Conservation (phyloP, 2,329 filamentous ascomycete genomes). For the Neoarthrinium moseri region DNA sequence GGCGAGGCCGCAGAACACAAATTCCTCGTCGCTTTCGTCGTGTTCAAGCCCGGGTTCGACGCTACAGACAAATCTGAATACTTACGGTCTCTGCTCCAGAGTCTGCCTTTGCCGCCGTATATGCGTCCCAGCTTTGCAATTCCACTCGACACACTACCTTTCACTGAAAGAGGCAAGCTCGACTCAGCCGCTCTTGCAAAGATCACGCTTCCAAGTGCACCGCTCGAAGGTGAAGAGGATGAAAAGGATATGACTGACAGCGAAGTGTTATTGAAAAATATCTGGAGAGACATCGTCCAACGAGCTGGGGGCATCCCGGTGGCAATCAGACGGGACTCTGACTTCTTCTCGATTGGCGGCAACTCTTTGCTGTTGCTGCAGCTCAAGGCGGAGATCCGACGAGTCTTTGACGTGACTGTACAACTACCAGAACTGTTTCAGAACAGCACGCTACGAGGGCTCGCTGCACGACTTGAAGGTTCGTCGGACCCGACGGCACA, state of each 20-base stretch:
- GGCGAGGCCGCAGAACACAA: no score
- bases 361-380: not conserved
- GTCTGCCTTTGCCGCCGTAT: not conserved
- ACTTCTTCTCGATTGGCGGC: conserved; percentile 3
- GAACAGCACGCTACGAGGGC: not conserved
- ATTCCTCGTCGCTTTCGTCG: not conserved
- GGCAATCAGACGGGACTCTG: not conserved
- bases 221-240: no score
- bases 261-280: not conserved
- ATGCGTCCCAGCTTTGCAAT: not conserved
- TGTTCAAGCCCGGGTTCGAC: not conserved
- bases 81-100: not conserved
- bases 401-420: not conserved
- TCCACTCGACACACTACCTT: not conserved
- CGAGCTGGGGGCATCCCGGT: not conserved
- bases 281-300: not conserved
- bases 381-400: not conserved
- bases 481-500: not conserved
- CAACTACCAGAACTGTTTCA: not conserved
- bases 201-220: not conserved
- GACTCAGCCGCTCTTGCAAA: not conserved
- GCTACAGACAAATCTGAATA: not conserved
- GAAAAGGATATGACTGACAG: not conserved
- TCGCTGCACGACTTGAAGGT: not conserved
- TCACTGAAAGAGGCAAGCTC: not conserved